Evolutionary conservation across 768 basidiomycete genomes (phyloP), one percentile per base, ranked within the genome.

Genomic region (Tremella yokohamensis): DNA sequence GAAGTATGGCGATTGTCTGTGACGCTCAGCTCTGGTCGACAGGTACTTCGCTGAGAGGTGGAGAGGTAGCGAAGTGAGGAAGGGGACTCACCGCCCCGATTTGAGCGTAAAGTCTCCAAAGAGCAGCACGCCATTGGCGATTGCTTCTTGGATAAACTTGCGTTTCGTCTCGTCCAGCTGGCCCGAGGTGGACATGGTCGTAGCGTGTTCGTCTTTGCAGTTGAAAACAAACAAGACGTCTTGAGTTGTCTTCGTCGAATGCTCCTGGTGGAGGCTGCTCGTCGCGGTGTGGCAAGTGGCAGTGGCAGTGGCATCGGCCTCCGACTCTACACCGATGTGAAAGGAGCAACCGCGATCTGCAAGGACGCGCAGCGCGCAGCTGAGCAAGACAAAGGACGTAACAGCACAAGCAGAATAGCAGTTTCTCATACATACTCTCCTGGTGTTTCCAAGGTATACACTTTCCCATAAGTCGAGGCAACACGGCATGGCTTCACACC

Each of bases 91-190:
- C 89, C 92, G 85, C 63, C 94, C 96, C 34, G 90, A 92, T 83
- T 98, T 99, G 57, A 98, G 82, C 0, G 86, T 89, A 75, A 96
- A 99, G 0, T 84, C 81, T 34, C 94, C 96, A 70, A 97, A 98
- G 48, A 78, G 67, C 56, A 80, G 69, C 38, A 77, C 79, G 25
- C 76, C 74, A 51, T 73, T 63, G 18, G 67, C 68, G 38, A 76
- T 70, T 1, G 75, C 69, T 15, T 69, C 57, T 61, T 78, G 72
- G 58, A 79, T 78, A 65, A 77, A 78, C 19, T 70, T 70, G 42
- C 59, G 58, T 57, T 78, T 77, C 56, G 67, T 69, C 7, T 66
- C 62, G 40, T 73, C 72, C 39, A 77, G 69, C 6, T 53, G 44
- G 12, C 59, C 18, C 47, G 29, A 34, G 29, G 29, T 6, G 29